Evolutionary conservation across 2,329 filamentous ascomycete species (phyloP).

Genomic region (Teratosphaeriaceae sp.): DNA sequence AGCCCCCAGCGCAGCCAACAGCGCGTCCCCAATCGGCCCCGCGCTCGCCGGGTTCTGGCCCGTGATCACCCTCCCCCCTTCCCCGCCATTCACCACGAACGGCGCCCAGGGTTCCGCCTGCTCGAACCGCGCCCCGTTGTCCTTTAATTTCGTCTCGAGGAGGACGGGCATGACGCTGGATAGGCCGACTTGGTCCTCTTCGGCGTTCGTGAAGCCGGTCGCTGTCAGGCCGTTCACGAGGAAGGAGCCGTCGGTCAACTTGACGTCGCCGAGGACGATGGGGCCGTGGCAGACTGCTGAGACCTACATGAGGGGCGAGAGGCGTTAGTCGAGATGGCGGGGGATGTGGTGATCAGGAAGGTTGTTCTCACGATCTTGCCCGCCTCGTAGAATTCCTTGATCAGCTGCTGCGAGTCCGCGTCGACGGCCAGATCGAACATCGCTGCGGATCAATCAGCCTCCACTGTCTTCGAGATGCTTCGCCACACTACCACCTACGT

Average conservation of each 20-base stretch:
- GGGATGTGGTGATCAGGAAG: too few species aligned
- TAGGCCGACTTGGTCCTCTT: constrained; percentile 45
- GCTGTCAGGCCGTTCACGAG: constrained; percentile 52
- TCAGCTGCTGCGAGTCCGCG: constrained; percentile 50
- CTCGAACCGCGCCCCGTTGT: constrained; percentile 49
- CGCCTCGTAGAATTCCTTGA: constrained; percentile 54
- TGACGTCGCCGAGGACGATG: constrained; percentile 54
- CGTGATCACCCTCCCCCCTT: constrained; percentile 37
- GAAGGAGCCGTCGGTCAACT: constrained; percentile 43
- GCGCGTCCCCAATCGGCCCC: constrained; percentile 36
- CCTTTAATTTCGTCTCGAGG: constrained; percentile 51
- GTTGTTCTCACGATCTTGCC: constrained; percentile 44
- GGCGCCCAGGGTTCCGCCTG: constrained; percentile 45
- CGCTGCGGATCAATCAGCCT: constrained; percentile 24
- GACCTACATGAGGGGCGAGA: too few species aligned
- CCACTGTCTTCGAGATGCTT: not conserved
- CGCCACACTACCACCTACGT: constrained; percentile 33
- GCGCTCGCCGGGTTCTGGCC: constrained; percentile 45
- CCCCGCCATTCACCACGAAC: constrained; percentile 37
- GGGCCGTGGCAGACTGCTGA: constrained; percentile 65
- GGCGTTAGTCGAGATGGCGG: too few species aligned
- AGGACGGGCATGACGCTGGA: constrained; percentile 50
- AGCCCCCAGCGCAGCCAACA: constrained; percentile 17
- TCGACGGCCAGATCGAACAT: constrained; percentile 62
- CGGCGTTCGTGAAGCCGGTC: constrained; percentile 54